Evolutionary conservation across 192 early-diverging fungal genomes (phyloP), one percentile per base, ranked within the genome.

Genomic region (Thamnidium elegans): DNA sequence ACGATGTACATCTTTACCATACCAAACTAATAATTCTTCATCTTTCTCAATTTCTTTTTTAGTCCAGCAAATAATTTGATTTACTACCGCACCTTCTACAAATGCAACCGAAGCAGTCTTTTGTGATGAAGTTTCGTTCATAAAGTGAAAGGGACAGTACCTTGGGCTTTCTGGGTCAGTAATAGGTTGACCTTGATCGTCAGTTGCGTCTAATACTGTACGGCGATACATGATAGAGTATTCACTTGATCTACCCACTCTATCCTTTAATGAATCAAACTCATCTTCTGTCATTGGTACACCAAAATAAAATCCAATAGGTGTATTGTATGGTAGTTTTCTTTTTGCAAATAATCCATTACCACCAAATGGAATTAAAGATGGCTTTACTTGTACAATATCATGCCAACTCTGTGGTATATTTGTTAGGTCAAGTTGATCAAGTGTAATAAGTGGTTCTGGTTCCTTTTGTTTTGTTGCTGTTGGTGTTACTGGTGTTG

Each of bases 221-320:
- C 87, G 85, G 15, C 91, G 83, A 67, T 95, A 97, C 84, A 90
- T 91, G 68, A 95, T 89, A 1, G 94, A 87, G 66, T 96, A 96
- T 59, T 94, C 87, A 3, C 88, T 90, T 3, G 94, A 81, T 47
- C 83, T 39, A 0, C 93, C 93, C 9, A 90, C 77, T 10, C 80
- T 76, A 48, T 96, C 94, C 65, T 96, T 96, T 19, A 87, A 70
- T 0, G 84, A 86, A 76, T 96, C 94, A 66, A 92, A 96, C 68
- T 96, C 94, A 65, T 92, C 91, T 77, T 96, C 94, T 2, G 90
- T 93, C 91, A 94, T 96, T 8, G 94, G 94, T 7, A 96, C 91
- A 17, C 94, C 94, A 80, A 96, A 96, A 65, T 96, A 96, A 65
- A 95, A 96, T 1, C 94, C 94, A 4, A 96, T 69, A 0, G 90